Evolutionary conservation across 345 rosid genomes (phyloP), one percentile per base, ranked within the genome.

Genomic region (Isatis tinctoria): DNA sequence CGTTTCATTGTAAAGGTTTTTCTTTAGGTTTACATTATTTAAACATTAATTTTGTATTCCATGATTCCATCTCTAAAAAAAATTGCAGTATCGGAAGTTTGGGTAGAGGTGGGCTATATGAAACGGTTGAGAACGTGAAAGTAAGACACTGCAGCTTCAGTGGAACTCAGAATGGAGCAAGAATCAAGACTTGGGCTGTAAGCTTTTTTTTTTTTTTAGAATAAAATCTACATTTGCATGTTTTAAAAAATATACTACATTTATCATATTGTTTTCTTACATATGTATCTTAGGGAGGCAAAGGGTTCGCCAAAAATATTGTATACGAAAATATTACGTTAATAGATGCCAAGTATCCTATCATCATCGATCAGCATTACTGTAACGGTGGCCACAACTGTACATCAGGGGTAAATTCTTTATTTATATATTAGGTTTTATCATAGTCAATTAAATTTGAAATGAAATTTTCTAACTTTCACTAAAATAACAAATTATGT

Each of bases 151-250:
- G 70, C 30, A 63, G 9, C 11, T 73, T 73, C 10, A 18, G 0
- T 6, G 62, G 63, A 64, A 53, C 70, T 41, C 14, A 32, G 1
- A 72, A 72, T 63, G 70, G 70, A 0, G 76, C 47, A 39, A 73
- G 76, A 52, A 73, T 73, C 70, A 73, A 73, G 64, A 73, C 63
- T 62, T 52, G 70, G 70, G 2, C 5, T 13, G 76, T 73, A 63
- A 28, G 43, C 12, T 6, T 18, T 65, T 22, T 6, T 13, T 65
- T 22, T 41, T n/a, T 2, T 11, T 13, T 1, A 40, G 9, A 7
- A 56, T 14, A 7, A 11, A 39, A 39, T 39, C 11, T 39, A 10
- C n/a, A 33, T 28, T 7, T 28, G 8, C 16, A 10, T 58, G 18
- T 8, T 35, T 39, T 2, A 1, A 1, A 11, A 39, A 10, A 11